phyloP scores from a whole-genome alignment of 163 green algal species.

The Trebouxia gelatinosa region DNA sequence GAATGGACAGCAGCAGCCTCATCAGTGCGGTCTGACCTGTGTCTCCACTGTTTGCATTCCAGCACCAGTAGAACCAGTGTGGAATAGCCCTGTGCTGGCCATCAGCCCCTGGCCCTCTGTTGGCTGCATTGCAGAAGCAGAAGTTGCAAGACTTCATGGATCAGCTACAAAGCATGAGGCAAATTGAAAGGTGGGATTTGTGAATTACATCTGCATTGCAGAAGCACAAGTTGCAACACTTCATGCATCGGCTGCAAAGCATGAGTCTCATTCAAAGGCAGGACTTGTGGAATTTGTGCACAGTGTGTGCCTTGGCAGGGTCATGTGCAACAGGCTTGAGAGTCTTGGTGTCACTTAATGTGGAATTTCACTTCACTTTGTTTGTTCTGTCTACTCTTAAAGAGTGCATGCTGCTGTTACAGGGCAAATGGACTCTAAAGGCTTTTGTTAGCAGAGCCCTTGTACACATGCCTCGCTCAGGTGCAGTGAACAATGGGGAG shows the following conservation, averaged over 20 bases:
- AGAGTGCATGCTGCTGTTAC: no score
- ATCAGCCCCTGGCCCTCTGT: background rate
- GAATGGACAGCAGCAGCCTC: no score
- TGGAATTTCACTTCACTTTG: no score
- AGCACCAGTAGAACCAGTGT: slow-evolving; percentile 40
- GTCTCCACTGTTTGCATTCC: slow-evolving; percentile 30
- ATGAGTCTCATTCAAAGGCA: background rate
- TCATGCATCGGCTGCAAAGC: background rate
- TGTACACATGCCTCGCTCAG: no score
- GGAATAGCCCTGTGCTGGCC: slow-evolving; percentile 30
- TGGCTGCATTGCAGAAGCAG: background rate
- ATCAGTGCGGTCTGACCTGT: slow-evolving; percentile 4
- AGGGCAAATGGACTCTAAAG: no score
- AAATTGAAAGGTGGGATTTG: background rate
- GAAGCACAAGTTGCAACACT: background rate
- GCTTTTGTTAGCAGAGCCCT: no score
- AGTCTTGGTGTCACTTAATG: no score
- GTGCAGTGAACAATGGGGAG: no score
- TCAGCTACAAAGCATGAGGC: background rate
- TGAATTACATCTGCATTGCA: background rate
- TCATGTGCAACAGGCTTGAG: no score
- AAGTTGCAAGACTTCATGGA: background rate
- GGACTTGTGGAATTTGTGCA: background rate
- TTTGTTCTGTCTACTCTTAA: no score
- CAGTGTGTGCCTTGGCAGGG: background rate